These are phyloP conservation scores for Globisporangium nunn DNA, from an alignment of 352 stramenopile genomes.

Conservation along the genomic window DNA sequence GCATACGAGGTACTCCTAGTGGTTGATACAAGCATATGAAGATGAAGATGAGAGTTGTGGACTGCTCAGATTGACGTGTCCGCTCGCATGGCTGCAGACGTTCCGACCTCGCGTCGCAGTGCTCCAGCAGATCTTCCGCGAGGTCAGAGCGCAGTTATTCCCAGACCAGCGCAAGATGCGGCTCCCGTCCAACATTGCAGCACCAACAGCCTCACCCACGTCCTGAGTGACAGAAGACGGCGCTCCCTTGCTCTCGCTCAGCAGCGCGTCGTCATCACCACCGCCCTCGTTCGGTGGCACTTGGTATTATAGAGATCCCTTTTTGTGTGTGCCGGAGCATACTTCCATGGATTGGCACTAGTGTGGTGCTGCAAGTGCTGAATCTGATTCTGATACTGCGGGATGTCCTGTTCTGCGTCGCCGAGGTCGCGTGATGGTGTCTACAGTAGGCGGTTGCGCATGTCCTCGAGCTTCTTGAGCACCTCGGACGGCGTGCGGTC, in stretches of 20 bases:
- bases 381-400: not conserved
- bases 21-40: not conserved
- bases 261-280: not conserved
- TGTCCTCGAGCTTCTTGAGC: constrained; percentile 98
- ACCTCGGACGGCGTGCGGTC: constrained; percentile 95
- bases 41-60: not conserved
- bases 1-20: constrained; percentile 53
- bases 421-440: constrained; percentile 2
- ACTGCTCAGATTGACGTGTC: not conserved
- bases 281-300: no score
- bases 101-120: constrained; percentile 59
- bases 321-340: not conserved
- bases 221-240: not conserved
- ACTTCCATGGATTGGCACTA: no score
- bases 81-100: constrained; percentile 23
- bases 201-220: not conserved
- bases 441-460: constrained; percentile 95
- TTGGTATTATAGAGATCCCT: constrained; percentile 5
- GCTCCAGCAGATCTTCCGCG: constrained; percentile 62
- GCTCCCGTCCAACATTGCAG: constrained; percentile 19
- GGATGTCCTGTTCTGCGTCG: not conserved
- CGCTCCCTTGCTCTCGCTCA: no score
- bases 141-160: constrained; percentile 55
- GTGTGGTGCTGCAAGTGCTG: no score
- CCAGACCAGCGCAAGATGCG: constrained; percentile 35